Conservation (phyloP, 2,329 filamentous ascomycete species). For the Mycosphaerella sp. region DNA sequence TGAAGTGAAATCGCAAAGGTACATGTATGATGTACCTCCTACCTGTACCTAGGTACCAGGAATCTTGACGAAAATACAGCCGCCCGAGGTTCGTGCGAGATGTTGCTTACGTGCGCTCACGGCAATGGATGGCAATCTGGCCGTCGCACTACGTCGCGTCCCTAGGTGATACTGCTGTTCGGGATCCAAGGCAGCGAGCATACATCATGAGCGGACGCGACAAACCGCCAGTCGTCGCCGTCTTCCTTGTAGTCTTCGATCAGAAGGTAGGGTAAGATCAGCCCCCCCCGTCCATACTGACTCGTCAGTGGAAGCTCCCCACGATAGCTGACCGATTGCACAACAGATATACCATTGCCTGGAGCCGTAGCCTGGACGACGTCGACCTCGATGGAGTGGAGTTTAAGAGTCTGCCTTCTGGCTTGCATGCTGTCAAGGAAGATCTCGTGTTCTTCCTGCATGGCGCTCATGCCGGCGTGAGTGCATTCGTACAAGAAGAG, state of each 20-base stretch:
- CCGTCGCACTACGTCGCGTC: background rate
- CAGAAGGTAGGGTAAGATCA: slow-evolving; percentile 33
- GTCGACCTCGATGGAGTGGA: slow-evolving; percentile 73
- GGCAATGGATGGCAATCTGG: no score
- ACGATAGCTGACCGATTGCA: background rate
- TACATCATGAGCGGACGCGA: slow-evolving; percentile 7
- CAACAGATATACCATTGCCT: slow-evolving; percentile 68
- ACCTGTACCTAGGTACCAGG: no score
- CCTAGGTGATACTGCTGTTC: background rate
- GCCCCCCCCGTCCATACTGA: background rate
- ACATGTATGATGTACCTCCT: no score
- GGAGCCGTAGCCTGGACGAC: slow-evolving; percentile 67
- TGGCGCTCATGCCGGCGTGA: slow-evolving; percentile 71
- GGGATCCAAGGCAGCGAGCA: background rate
- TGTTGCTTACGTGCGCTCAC: no score
- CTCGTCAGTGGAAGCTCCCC: background rate
- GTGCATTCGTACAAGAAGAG: slow-evolving; percentile 80
- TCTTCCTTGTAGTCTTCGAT: slow-evolving; percentile 35
- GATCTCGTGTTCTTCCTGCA: slow-evolving; percentile 93
- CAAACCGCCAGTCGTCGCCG: slow-evolving; percentile 30
- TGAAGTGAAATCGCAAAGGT: no score
- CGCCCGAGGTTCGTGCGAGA: no score
- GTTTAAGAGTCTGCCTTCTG: slow-evolving; percentile 93
- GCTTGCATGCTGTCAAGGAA: slow-evolving; percentile 77
- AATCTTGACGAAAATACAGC: no score